Evolutionary conservation across 164 flowering plant genomes (phyloP).

Genomic region (Sedum album): DNA sequence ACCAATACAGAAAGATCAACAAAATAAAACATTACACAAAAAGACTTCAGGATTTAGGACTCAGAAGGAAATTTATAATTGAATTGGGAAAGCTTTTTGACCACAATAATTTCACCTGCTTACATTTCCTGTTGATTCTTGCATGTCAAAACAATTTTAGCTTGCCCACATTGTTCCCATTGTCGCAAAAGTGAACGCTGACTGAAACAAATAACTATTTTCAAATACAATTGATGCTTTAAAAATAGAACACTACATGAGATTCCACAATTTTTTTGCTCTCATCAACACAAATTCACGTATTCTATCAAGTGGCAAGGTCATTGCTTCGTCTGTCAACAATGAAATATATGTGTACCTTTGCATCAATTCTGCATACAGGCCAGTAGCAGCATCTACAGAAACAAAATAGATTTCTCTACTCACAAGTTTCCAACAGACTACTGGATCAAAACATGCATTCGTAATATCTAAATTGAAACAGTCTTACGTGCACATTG

Average conservation of each 20-base stretch:
- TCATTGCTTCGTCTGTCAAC: background rate
- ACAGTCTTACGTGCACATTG: constrained; percentile 91
- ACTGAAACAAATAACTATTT: constrained; percentile 29
- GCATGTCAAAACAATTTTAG: constrained; percentile 88
- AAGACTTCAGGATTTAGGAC: background rate
- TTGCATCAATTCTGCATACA: constrained; percentile 70
- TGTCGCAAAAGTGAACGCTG: constrained; percentile 59
- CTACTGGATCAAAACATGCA: background rate
- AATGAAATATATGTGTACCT: constrained; percentile 33
- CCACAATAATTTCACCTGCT: constrained; percentile 28
- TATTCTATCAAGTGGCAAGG: background rate
- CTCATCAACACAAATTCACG: background rate
- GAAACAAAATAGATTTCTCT: constrained; percentile 1
- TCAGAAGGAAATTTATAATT: background rate
- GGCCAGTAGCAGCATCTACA: constrained; percentile 95
- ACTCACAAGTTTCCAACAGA: constrained; percentile 6
- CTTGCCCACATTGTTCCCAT: constrained; percentile 88
- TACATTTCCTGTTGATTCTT: constrained; percentile 94
- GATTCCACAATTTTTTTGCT: background rate
- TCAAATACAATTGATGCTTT: background rate
- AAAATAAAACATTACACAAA: background rate
- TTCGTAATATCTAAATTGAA: background rate
- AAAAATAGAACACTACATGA: background rate
- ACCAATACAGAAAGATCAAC: background rate
- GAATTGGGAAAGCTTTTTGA: background rate